These are phyloP conservation scores for Stachybotrys chartarum DNA, from an alignment of 2,329 filamentous ascomycete species.

Conservation along the genomic window DNA sequence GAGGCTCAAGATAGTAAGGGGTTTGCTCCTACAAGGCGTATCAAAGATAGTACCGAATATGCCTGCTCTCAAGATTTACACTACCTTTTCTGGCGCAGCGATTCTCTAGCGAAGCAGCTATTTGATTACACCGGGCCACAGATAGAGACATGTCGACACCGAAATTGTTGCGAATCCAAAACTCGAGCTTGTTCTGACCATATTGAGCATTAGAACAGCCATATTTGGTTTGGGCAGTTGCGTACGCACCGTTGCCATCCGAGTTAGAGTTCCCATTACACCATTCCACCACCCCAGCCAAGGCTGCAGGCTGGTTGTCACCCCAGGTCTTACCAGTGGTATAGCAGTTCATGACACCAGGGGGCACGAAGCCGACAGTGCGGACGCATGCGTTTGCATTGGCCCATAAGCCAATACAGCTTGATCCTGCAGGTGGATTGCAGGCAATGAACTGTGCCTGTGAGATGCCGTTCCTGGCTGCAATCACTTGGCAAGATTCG, in stretches of 20 bases:
- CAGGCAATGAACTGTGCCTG: slow-evolving; percentile 1
- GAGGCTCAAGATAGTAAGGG: too few relatives aligned
- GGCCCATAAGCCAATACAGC: not conserved
- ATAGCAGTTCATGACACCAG: not conserved
- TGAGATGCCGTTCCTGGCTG: slow-evolving; percentile 4
- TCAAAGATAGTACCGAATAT: too few relatives aligned
- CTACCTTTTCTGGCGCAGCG: too few relatives aligned
- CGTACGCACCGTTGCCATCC: not conserved
- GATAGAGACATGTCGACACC: not conserved
- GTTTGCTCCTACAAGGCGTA: too few relatives aligned
- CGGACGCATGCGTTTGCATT: slow-evolving; percentile 3
- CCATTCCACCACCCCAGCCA: not conserved
- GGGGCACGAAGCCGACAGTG: slow-evolving; percentile 1
- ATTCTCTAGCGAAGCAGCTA: too few relatives aligned
- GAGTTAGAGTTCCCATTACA: slow-evolving; percentile 4
- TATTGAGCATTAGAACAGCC: slow-evolving; percentile 6
- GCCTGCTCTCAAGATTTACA: too few relatives aligned
- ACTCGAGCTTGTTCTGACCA: slow-evolving; percentile 5
- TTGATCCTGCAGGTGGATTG: slow-evolving; percentile 3
- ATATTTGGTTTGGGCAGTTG: not conserved
- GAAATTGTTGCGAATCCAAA: slow-evolving; percentile 1
- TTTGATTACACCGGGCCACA: not conserved
- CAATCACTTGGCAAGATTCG: not conserved
- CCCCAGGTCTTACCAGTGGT: not conserved
- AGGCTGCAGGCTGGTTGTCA: slow-evolving; percentile 4